Conservation (phyloP, 1,284 basidiomycete species). For the Peniophora sp. region DNA sequence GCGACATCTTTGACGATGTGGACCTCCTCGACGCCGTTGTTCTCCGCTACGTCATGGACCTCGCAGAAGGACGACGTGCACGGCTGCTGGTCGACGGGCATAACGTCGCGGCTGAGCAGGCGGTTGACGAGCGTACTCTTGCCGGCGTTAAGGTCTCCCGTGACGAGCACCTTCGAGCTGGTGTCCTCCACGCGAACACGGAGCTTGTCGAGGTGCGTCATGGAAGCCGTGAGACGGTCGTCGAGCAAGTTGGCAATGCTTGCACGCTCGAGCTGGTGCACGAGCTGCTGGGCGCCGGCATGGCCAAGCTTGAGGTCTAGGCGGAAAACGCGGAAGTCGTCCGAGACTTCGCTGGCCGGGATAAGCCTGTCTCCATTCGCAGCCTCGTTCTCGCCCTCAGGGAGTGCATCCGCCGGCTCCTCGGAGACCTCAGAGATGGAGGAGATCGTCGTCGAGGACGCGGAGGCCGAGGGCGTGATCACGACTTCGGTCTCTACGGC, state of each 20-base stretch:
- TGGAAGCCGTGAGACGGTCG: conserved; percentile 73
- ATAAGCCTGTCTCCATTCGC: conserved; percentile 33
- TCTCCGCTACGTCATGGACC: conserved; percentile 88
- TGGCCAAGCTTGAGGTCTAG: conserved; percentile 90
- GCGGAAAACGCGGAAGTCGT: conserved; percentile 82
- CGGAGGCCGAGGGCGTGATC: conserved; percentile 48
- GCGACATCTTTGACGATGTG: conserved; percentile 68
- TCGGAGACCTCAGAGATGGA: neutral
- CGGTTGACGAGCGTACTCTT: conserved; percentile 99
- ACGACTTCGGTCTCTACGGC: conserved; percentile 60
- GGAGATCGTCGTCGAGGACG: conserved; percentile 26
- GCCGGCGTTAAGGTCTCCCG: conserved; percentile 98
- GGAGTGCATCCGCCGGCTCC: conserved; percentile 24
- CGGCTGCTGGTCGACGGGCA: conserved; percentile 98
- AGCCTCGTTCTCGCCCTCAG: conserved; percentile 25
- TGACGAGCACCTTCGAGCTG: conserved; percentile 94
- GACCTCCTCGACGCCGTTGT: conserved; percentile 73
- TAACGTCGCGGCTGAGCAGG: conserved; percentile 80
- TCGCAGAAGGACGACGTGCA: conserved; percentile 98
- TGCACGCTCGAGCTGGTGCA: conserved; percentile 85
- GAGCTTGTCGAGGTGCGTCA: conserved; percentile 81
- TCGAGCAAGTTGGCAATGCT: conserved; percentile 92
- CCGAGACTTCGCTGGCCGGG: conserved; percentile 34
- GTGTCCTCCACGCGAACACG: conserved; percentile 85
- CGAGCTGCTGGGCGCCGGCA: conserved; percentile 70